Evolutionary conservation across 805 yeast species (phyloP), one percentile per base, ranked within the genome.

Genomic region (Lipomyces anomalus): DNA sequence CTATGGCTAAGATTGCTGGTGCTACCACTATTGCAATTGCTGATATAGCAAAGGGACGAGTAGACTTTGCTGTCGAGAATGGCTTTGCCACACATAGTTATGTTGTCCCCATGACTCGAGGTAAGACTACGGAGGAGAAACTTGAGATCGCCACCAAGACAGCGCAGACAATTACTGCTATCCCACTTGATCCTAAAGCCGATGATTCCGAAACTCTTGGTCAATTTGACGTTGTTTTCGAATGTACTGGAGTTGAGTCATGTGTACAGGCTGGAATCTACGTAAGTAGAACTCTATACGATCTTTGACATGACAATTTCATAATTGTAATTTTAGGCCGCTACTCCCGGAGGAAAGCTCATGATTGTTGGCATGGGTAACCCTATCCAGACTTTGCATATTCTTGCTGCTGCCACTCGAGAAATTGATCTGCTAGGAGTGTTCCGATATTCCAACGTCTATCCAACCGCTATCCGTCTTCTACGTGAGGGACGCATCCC

Each of bases 11-110:
- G 44, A 47, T 81, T 6, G 78, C 76, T 53, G 94, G 94, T 23
- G 90, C 90, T 6, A 67, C 79, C 9, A 69, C 74, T 6, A 79
- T 84, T 23, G 67, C 83, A 40, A 75, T 81, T 42, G 73, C 82
- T 34, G 95, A 84, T 63, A 70, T 84, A 40, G 70, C 78, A 3
- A 34, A 53, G 30, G 52, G 50, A n/a, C 53, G 67, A n/a, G 58
- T 61, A 13, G 53, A 58, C 17, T 64, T 64, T 50, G 67, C 67
- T 3, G 44, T 57, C 28, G 52, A 57, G 35, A 52, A 57, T 23
- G 66, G 62, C 16, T 55, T 62, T 30, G 65, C 66, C 6, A 57
- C 58, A 4, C 57, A 57, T 23, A 56, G 57, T 1, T 59, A 44
- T 48, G 51, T 52, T 21, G 61, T 60, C 28, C 58, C 58, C 16